Evolutionary conservation across 2,329 filamentous ascomycete genomes (phyloP), one percentile per base, ranked within the genome.

Genomic region (Penicillium paneum): DNA sequence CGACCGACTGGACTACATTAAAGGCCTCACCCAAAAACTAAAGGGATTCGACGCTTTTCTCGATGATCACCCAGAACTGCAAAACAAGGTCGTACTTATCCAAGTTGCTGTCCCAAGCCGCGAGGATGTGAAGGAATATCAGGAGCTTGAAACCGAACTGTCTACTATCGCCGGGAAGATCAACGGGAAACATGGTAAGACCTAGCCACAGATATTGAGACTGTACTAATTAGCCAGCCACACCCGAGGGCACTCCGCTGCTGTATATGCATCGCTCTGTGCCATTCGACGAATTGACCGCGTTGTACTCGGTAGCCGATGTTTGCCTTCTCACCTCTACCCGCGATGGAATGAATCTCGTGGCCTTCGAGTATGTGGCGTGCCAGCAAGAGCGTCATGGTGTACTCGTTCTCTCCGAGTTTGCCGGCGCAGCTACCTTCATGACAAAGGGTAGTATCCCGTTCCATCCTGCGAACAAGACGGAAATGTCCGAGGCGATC

Each of bases 321-420:
- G 88, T 89, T 45, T 96, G 91, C 69, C 81, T 97, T 5, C 90
- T 95, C 38, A 93, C 88, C 3, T 96, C 89, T 0, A 96, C 89
- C 5, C 87, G 93, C 40, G 93, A 97, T 68, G 93, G 93, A 67
- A 97, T 97, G 92, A 97, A 97, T 72, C 82, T 97, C 13, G 93
- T 97, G 19, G 93, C 91, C 0, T 97, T 96, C 74, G 93, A 97
- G 74, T 97, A 97, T 75, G 94, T 97, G 57, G 92, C 92, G 15
- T 92, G 90, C 21, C 93, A 97, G 71, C 83, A 87, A 63, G 83
- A 93, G 66, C 85, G 88, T 50, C 89, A 96, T 69, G 93, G 93
- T 43, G 89, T 92, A 48, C 89, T 97, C 82, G 91, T 97, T 49
- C 82, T 97, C 35, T 96, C 91, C 74, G 91, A 97, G 69, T 97